Conservation (phyloP, 306 rosid genomes). For the Quillaja saponaria region DNA sequence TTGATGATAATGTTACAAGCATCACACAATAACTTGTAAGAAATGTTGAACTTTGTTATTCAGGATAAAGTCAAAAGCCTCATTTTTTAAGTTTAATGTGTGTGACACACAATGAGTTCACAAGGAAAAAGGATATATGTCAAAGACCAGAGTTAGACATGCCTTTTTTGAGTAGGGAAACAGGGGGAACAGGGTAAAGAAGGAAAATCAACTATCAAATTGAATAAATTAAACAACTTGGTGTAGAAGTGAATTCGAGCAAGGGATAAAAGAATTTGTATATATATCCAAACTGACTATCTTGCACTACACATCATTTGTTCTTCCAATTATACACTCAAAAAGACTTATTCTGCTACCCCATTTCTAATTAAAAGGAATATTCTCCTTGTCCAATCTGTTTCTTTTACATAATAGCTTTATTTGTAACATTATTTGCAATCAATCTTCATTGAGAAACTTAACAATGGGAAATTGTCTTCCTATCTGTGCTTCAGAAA, state of each 20-base stretch:
- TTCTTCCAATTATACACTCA: too few species aligned
- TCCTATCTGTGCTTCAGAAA: slow-evolving; percentile 21
- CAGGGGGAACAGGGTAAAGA: not conserved
- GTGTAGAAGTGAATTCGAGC: slow-evolving; percentile 27
- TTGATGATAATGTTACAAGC: too few species aligned
- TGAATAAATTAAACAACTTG: slow-evolving; percentile 2
- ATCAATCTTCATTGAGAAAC: not conserved
- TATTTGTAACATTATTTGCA: too few species aligned
- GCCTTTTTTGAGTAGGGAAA: not conserved
- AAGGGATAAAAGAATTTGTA: slow-evolving; percentile 2
- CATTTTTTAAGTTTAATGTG: too few species aligned
- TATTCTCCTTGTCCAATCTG: slow-evolving; percentile 22
- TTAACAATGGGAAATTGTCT: slow-evolving; percentile 44
- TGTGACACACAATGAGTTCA: too few species aligned
- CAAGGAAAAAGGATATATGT: too few species aligned
- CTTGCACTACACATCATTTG: slow-evolving; percentile 35
- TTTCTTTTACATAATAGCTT: not conserved
- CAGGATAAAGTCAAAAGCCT: too few species aligned
- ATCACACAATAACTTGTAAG: too few species aligned
- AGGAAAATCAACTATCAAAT: not conserved
- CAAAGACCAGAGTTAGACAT: not conserved
- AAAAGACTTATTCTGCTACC: too few species aligned
- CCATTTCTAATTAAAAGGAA: too few species aligned
- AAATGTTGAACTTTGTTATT: too few species aligned
- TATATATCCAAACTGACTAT: slow-evolving; percentile 2